Conservation (phyloP, 228 moss, liverwort and hornwort species). For the Sphagnum fallax region DNA sequence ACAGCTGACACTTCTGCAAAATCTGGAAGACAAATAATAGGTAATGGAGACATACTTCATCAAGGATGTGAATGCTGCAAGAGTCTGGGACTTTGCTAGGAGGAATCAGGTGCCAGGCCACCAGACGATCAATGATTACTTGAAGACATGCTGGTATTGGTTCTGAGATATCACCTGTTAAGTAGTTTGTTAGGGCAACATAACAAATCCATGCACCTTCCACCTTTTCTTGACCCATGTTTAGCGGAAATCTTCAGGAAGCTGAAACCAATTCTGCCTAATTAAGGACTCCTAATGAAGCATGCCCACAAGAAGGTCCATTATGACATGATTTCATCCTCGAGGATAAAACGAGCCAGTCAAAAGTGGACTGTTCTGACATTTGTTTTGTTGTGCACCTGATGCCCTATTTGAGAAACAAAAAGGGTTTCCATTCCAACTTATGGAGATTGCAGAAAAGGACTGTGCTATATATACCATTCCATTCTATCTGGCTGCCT, state of each 20-base stretch:
- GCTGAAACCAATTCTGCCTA: no score
- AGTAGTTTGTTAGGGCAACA: slow-evolving; percentile 4
- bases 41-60: slow-evolving; percentile 28
- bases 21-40: no score
- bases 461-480: not conserved
- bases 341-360: no score
- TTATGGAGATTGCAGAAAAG: not conserved
- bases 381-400: not conserved
- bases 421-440: slow-evolving; percentile 5
- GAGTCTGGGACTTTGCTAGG: slow-evolving; percentile 45
- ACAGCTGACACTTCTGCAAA: no score
- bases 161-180: slow-evolving; percentile 40
- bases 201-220: no score
- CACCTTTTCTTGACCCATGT: no score
- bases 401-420: slow-evolving; percentile 17
- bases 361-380: no score
- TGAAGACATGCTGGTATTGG: slow-evolving; percentile 42
- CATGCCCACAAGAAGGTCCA: no score
- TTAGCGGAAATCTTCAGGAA: no score
- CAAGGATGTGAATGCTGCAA: slow-evolving; percentile 54
- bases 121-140: slow-evolving; percentile 40
- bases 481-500: not conserved
- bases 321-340: no score
- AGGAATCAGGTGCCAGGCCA: slow-evolving; percentile 46
- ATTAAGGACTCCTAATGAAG: no score